Evolutionary conservation across 768 basidiomycete species (phyloP).

Genomic region (Xerocomus brunneocitrinus): DNA sequence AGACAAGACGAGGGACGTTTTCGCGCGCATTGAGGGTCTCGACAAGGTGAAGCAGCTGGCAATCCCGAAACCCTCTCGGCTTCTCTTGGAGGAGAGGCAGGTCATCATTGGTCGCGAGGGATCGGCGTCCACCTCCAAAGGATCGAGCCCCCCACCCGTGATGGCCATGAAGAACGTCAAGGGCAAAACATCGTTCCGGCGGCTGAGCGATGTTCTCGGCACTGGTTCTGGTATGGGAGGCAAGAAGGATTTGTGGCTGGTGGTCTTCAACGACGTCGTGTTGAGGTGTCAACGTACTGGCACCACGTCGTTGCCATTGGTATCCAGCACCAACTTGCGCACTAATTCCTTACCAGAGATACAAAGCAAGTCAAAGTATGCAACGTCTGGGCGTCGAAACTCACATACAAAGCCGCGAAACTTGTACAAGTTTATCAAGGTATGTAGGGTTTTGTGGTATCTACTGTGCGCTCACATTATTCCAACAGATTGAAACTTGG

Average conservation of each 20-base stretch:
- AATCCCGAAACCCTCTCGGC: constrained; percentile 81
- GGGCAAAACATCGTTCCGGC: constrained; percentile 83
- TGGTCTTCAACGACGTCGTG: constrained; percentile 94
- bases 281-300: constrained; percentile 89
- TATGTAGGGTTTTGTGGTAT: constrained; percentile 27
- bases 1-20: constrained; percentile 90
- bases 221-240: constrained; percentile 50
- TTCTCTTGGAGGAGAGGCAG: constrained; percentile 79
- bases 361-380: constrained; percentile 80
- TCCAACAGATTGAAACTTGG: constrained; percentile 82
- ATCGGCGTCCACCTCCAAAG: constrained; percentile 21
- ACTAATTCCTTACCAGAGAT: constrained; percentile 80
- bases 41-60: constrained; percentile 92
- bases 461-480: constrained; percentile 2
- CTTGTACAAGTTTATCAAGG: constrained; percentile 90
- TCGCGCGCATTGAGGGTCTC: constrained; percentile 93
- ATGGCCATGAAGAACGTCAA: constrained; percentile 53
- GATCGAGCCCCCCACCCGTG: constrained; percentile 34
- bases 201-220: constrained; percentile 84
- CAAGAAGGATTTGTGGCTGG: constrained; percentile 90
- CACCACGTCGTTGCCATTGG: constrained; percentile 78
- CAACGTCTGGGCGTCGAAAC: constrained; percentile 71
- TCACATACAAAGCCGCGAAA: constrained; percentile 82
- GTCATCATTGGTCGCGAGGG: constrained; percentile 37
- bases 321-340: constrained; percentile 59